Evolutionary conservation across 306 rosid genomes (phyloP), one percentile per base, ranked within the genome.

Genomic region (Pyrus betulifolia): DNA sequence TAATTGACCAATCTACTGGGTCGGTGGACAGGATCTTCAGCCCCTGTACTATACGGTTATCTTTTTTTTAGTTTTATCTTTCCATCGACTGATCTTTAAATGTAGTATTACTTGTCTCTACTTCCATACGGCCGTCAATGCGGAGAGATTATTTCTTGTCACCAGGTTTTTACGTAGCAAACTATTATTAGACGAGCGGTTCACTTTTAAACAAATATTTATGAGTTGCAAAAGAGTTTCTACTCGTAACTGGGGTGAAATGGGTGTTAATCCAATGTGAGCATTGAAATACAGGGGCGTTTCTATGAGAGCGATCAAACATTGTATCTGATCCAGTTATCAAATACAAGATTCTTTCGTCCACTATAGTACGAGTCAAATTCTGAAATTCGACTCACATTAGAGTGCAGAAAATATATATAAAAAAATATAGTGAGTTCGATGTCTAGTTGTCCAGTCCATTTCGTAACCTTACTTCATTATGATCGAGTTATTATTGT

Each of bases 11-110:
- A 74, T 78, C 66, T 70, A 46, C 40, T 11, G 30, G 67, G 72
- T 61, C 83, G 81, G 82, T 63, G 70, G 78, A 81, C 73, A 69
- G 71, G 78, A 83, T 86, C 89, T 83, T 68, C 55, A 60, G 63
- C 76, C 33, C 67, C 55, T 4, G 18, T 17, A 42, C 21, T 51
- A 8, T 51, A 17, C 21, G 21, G 55, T 51, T 15, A 15, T 51
- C 55, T 15, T 51, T 51, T 46, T 49, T 51, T 4, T 17, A 51
- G 18, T 51, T 51, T 51, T 15, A 15, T 49, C 21, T 15, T 49
- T 15, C 55, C 19, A 49, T 49, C 55, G 17, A 49, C 55, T 14
- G 6, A 49, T 49, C 21, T 49, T 49, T 49, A 49, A 49, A 35
- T 49, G 6, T 49, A 49, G 19, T 49, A 49, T 15, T 46, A 46